These are phyloP conservation scores for Crithidia mellificae DNA, from an alignment of 208 protist genomes.

Conservation along the genomic window DNA sequence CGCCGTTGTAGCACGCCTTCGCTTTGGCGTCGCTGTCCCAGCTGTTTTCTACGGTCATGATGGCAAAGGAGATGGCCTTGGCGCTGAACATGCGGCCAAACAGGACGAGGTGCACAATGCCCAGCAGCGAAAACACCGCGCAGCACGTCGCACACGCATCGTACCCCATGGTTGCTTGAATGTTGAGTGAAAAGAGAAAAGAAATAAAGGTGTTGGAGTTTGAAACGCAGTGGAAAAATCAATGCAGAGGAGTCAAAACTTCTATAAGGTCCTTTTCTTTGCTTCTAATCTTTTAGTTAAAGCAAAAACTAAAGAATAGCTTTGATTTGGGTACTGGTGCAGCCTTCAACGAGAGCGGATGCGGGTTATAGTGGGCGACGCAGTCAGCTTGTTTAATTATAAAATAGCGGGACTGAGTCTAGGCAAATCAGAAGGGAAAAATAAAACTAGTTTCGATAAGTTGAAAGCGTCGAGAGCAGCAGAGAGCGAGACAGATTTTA, in stretches of 20 bases:
- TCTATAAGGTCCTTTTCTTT: no score
- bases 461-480: background rate
- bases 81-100: conserved; percentile 83
- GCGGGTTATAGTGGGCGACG: no score
- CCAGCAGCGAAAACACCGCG: conserved; percentile 82
- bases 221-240: background rate
- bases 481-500: background rate
- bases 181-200: conserved; percentile 4
- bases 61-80: conserved; percentile 75
- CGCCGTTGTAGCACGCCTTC: conserved; percentile 84
- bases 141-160: conserved; percentile 79
- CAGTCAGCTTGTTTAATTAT: no score
- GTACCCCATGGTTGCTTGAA: conserved; percentile 45
- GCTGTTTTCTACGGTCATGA: conserved; percentile 60
- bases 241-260: no score
- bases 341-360: no score
- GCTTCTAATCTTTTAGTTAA: no score
- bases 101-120: conserved; percentile 79
- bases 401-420: no score
- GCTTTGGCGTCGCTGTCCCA: conserved; percentile 82
- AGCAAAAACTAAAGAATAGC: no score
- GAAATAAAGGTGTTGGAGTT: background rate
- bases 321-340: no score
- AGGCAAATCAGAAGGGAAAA: background rate
- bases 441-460: background rate